phyloP scores from a whole-genome alignment of 257 asterid species.

The Prunella vulgaris region DNA sequence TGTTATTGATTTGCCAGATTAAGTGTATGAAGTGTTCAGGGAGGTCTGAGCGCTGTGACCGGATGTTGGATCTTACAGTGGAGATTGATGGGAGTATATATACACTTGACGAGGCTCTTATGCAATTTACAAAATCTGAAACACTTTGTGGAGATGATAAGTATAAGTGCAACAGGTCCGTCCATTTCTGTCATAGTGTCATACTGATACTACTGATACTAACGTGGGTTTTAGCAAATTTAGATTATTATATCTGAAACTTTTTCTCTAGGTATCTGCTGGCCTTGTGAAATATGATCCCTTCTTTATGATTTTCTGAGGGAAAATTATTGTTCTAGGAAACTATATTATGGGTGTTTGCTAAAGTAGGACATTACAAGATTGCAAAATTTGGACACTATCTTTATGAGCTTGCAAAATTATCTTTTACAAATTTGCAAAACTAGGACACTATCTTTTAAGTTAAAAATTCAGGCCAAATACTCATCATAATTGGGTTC shows the following conservation, averaged over 20 bases:
- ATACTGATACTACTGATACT: too few relatives aligned
- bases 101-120: constrained; percentile 54
- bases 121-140: constrained; percentile 48
- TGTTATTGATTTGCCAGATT: constrained; percentile 31
- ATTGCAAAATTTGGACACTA: too few relatives aligned
- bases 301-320: constrained; percentile 1
- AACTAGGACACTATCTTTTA: too few relatives aligned
- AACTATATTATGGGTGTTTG: too few relatives aligned
- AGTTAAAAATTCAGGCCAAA: too few relatives aligned
- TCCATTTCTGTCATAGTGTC: constrained; percentile 1
- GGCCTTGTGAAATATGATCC: neutral
- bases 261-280: neutral
- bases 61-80: constrained; percentile 54
- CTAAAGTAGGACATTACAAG: too few relatives aligned
- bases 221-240: neutral
- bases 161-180: constrained; percentile 56
- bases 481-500: too few relatives aligned
- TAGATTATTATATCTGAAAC: neutral
- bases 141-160: constrained; percentile 61
- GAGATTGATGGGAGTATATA: constrained; percentile 48
- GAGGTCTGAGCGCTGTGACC: constrained; percentile 43
- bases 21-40: constrained; percentile 56
- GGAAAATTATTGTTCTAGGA: too few relatives aligned
- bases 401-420: too few relatives aligned
- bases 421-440: too few relatives aligned